phyloP scores from a whole-genome alignment of 352 stramenopile genomes.

The Globisporangium spiculum region DNA sequence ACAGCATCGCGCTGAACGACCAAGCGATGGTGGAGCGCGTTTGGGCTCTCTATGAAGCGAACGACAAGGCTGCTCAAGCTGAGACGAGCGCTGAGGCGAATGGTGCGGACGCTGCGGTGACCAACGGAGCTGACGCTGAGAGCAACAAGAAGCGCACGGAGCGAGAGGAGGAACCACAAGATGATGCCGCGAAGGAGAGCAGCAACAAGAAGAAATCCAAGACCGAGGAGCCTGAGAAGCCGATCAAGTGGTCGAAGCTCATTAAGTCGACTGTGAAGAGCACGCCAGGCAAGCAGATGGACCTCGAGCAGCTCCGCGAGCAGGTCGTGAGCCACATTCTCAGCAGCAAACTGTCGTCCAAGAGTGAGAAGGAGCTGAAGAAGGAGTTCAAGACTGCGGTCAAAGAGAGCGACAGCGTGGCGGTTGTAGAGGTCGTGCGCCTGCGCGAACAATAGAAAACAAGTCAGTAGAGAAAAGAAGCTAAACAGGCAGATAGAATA shows the following conservation, averaged over 20 bases:
- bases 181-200: slow-evolving; percentile 38
- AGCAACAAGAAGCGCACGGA: slow-evolving; percentile 46
- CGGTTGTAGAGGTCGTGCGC: slow-evolving; percentile 51
- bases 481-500: background rate
- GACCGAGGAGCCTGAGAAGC: slow-evolving; percentile 23
- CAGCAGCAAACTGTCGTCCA: slow-evolving; percentile 39
- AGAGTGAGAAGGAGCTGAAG: slow-evolving; percentile 65
- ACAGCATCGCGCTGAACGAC: slow-evolving; percentile 67
- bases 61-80: slow-evolving; percentile 45
- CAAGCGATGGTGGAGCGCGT: slow-evolving; percentile 51
- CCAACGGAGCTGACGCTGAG: slow-evolving; percentile 11
- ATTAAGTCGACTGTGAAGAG: slow-evolving; percentile 59
- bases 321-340: slow-evolving; percentile 45
- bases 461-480: slow-evolving; percentile 11
- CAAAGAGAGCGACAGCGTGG: slow-evolving; percentile 35
- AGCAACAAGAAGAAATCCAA: slow-evolving; percentile 32
- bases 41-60: slow-evolving; percentile 69
- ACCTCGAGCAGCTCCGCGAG: slow-evolving; percentile 46
- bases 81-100: slow-evolving; percentile 14
- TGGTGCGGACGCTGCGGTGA: slow-evolving; percentile 2
- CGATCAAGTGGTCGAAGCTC: slow-evolving; percentile 72
- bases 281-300: slow-evolving; percentile 39
- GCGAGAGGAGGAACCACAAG: slow-evolving; percentile 22
- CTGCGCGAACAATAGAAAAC: slow-evolving; percentile 22
- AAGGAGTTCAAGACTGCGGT: slow-evolving; percentile 60